Evolutionary conservation across 345 rosid genomes (phyloP).

Genomic region (Populus tremula): DNA sequence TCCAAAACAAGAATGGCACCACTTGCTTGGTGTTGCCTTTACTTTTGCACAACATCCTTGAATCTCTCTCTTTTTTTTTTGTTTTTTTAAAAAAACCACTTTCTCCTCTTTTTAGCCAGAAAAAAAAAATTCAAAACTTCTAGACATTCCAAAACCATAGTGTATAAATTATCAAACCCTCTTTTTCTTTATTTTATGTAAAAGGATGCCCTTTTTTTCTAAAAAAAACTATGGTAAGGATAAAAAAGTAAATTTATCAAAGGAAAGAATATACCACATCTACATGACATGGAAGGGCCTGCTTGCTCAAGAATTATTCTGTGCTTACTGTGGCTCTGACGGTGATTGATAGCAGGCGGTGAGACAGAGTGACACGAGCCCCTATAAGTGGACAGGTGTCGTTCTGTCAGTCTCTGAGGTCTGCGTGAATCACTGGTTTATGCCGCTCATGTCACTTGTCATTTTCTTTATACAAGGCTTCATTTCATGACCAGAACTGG

Average conservation of each 20-base stretch:
- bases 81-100: too few relatives aligned
- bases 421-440: slow-evolving; percentile 2
- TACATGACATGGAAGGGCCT: not conserved
- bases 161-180: too few relatives aligned
- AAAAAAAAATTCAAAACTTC: too few relatives aligned
- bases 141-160: not conserved
- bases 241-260: not conserved
- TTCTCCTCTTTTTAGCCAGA: too few relatives aligned
- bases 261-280: not conserved
- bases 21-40: too few relatives aligned
- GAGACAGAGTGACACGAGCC: not conserved
- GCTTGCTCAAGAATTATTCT: not conserved
- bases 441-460: not conserved
- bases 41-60: too few relatives aligned
- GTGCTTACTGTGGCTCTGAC: not conserved
- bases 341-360: not conserved
- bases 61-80: too few relatives aligned
- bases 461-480: not conserved
- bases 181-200: too few relatives aligned
- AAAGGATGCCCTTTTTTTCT: not conserved
- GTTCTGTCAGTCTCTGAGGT: not conserved
- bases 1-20: too few relatives aligned
- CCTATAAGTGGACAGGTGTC: not conserved
- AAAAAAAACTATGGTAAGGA: not conserved
- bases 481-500: not conserved